Base-by-base conservation (phyloP, 2,329 filamentous ascomycete species). In the Penicillium sclerotigenum region DNA sequence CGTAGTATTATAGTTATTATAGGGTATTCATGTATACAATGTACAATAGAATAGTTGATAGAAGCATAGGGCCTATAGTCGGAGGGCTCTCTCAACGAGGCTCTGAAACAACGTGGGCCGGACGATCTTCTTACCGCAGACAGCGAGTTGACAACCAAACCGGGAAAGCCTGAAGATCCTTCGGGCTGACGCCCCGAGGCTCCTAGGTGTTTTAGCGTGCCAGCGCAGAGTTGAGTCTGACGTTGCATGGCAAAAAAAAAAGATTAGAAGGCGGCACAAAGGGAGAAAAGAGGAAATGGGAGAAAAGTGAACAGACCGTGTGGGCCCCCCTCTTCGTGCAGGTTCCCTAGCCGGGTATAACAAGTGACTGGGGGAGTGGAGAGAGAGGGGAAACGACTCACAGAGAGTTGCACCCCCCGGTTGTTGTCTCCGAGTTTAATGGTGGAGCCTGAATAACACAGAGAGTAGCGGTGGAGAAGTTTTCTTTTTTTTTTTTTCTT, bases 361-460 rank as follows among this genome's bases (percentile, higher is more conserved):
- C 13, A 50, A 50, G n/a, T 37, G 41, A 45, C 47, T 46, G 42
- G 54, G 47, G 54, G 49, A 41, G 45, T 47, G 42, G 50, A 53
- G 50, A 53, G 34, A 49, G 24, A 22, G 29, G 48, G 38, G 40
- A 36, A 29, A 34, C 37, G 28, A 52, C 29, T 43, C 6, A 34
- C 8, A 38, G 45, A 33, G 28, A 37, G 16, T 45, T 45, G 42
- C 26, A 28, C 29, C 36, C 59, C 36, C 63, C 55, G 53, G 52
- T 54, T 45, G 52, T 50, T 47, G 63, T 63, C 54, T 56, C 81
- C 31, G 81, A 86, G 79, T 26, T 42, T 33, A 51, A 48, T 38
- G 43, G 33, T 53, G 51, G 51, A 51, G 37, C 48, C 34, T 54
- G 43, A 47, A 52, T 24, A 52, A 11, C 14, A 11, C 14, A 28